Conservation (phyloP, 225 moss, liverwort and hornwort genomes). For the Sphagnum contortum region DNA sequence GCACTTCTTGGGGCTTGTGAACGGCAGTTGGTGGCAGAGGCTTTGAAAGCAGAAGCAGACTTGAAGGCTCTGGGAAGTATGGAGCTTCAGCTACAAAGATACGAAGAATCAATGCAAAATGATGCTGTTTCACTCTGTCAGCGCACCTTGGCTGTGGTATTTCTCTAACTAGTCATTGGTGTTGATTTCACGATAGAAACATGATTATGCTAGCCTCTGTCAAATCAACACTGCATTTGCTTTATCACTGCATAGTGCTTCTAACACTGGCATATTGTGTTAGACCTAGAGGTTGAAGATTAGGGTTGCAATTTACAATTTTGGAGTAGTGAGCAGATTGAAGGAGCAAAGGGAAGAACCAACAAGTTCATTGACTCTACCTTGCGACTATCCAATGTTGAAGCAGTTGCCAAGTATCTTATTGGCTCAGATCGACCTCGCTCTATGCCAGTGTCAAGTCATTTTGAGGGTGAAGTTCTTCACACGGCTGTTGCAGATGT, state of each 20-base stretch:
- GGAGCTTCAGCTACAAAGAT: conserved; percentile 67
- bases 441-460: conserved; percentile 41
- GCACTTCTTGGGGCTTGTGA: conserved; percentile 80
- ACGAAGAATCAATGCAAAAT: conserved; percentile 67
- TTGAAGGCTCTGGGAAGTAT: conserved; percentile 65
- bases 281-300: too few relatives aligned
- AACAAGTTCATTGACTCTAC: conserved; percentile 70
- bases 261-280: too few relatives aligned
- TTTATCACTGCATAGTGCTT: too few relatives aligned
- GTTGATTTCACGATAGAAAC: background rate
- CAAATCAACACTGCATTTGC: too few relatives aligned
- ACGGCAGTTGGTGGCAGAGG: conserved; percentile 64
- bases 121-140: conserved; percentile 68
- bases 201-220: too few relatives aligned
- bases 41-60: conserved; percentile 66
- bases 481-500: conserved; percentile 48
- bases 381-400: conserved; percentile 74
- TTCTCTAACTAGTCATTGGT: conserved; percentile 8
- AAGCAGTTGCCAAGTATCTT: conserved; percentile 65
- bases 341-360: conserved; percentile 69
- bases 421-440: conserved; percentile 41
- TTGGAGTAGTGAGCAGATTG: conserved; percentile 39
- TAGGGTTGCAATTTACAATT: background rate
- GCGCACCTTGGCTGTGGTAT: conserved; percentile 61
- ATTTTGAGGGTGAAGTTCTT: conserved; percentile 56